Evolutionary conservation across 2,329 filamentous ascomycete species (phyloP), one percentile per base, ranked within the genome.

Genomic region (Neospermospora avenae): DNA sequence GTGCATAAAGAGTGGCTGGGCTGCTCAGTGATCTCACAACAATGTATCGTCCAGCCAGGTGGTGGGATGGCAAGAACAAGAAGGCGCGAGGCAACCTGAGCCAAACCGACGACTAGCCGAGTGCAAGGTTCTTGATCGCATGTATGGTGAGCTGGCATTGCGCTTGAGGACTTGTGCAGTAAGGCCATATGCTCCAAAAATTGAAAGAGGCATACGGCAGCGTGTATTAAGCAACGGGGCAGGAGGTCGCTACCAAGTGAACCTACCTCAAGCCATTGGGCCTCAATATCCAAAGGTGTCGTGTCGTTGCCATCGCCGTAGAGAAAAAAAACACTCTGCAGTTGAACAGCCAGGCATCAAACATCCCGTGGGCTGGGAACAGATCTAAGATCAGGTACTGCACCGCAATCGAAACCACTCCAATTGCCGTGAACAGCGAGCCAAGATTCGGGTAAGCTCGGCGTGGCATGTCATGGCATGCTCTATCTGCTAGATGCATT

Each of bases 101-200:
- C 65, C 62, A 65, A 66, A 65, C 65, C 67, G 66, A 66, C 65
- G 64, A 69, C 68, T 65, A 69, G 68, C 69, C 65, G 63, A 70
- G 55, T 57, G 73, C 68, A 69, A 69, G 69, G 68, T 72, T 71
- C 63, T 71, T 72, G 74, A 72, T 71, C 78, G 81, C 80, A 89
- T 87, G 87, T 85, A 88, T 84, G 86, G 88, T 89, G 87, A 86
- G 86, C 84, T 89, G 87, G 85, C 86, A 89, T 75, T 84, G 81
- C 82, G 77, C 77, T 82, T 78, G 78, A 81, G 77, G 80, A 81
- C 81, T 79, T 78, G 66, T 68, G 73, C 71, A 75, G 73, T 74
- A 74, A 76, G 79, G 74, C 76, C 76, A 75, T 77, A 79, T 79
- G 77, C 75, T 73, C 72, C 76, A 67, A 68, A 70, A 68, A 70